These are phyloP conservation scores for Mortierella hygrophila DNA, from an alignment of 192 early-diverging fungal genomes.

Conservation along the genomic window DNA sequence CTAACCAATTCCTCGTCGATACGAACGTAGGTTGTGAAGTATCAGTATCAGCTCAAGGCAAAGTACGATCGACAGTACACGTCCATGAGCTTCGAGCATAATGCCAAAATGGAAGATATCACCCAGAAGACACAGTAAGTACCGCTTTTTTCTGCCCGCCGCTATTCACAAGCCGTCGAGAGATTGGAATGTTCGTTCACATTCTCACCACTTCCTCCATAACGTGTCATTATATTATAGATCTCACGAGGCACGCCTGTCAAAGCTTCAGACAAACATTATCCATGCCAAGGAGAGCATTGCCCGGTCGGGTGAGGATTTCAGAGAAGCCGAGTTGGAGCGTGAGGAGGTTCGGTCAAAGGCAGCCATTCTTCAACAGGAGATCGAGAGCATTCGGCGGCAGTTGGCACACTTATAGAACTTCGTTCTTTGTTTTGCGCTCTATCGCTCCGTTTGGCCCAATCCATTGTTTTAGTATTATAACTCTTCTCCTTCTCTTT, in stretches of 20 bases:
- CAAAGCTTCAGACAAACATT: conserved; percentile 14
- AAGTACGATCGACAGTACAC: conserved; percentile 4
- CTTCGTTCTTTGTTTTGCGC: not conserved
- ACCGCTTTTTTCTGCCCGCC: not conserved
- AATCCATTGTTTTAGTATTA: not conserved
- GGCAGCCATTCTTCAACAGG: not conserved
- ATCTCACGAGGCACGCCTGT: conserved; percentile 15
- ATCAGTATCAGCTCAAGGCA: conserved; percentile 8
- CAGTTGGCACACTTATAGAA: conserved; percentile 6
- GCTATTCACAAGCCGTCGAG: not conserved
- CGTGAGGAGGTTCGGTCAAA: not conserved
- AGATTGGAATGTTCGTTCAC: no score
- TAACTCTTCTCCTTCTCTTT: not conserved
- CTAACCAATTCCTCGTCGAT: not conserved
- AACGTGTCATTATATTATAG: not conserved
- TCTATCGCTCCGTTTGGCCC: not conserved
- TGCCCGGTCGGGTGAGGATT: conserved; percentile 13
- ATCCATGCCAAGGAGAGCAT: conserved; percentile 9
- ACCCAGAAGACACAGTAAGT: conserved; percentile 15
- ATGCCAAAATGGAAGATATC: conserved; percentile 3
- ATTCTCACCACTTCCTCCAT: not conserved
- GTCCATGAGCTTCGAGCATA: not conserved
- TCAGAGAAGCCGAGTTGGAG: conserved; percentile 13
- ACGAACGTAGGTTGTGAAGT: conserved; percentile 2
- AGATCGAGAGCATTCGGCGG: conserved; percentile 16